Evolutionary conservation across 2,329 filamentous ascomycete genomes (phyloP), one percentile per base, ranked within the genome.

Genomic region (Aspergillus fumigatiaffinis): DNA sequence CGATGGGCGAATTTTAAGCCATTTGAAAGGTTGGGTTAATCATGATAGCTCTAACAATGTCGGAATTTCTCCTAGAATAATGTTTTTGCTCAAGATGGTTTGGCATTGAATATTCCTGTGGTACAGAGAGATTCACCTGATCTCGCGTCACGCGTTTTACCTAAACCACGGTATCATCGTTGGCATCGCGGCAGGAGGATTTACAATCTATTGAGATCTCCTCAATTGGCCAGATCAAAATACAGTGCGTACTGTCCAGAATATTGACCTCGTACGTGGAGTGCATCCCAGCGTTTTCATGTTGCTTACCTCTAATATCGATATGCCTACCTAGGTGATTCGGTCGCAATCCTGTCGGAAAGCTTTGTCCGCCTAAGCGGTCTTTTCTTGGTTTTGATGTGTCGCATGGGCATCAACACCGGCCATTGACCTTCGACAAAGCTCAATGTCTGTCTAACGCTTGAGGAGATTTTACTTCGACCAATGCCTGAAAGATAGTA

Each of bases 141-240:
- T 65, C 64, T 67, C 66, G 67, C 66, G 68, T 72, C 64, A 62
- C 63, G 66, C 60, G 59, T 65, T 54, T 54, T 61, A 68, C 66
- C 69, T 57, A 69, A 68, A 66, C 67, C 58, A 26, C 54, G 55
- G 63, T 56, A 46, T 60, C 58, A 59, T 65, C 58, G 64, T 64
- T 54, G 60, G 58, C 54, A 59, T 47, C 53, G 52, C 54, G 54
- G 42, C 41, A 54, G 52, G 28, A 38, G 14, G 26, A 9, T 10
- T 49, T n/a, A 6, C 12, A 6, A 44, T 44, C n/a, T 10, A 21
- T 23, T 10, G 41, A 9, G n/a, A 44, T 44, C 3, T 23, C 5
- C 17, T 44, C 41, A 44, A 44, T 23, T 23, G 21, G 12, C n/a
- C 41, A 4, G 1, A 44, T 44, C 20, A 9, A 12, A 20, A 44